phyloP scores from a whole-genome alignment of 768 basidiomycete species.

The Pisolithus orientalis region DNA sequence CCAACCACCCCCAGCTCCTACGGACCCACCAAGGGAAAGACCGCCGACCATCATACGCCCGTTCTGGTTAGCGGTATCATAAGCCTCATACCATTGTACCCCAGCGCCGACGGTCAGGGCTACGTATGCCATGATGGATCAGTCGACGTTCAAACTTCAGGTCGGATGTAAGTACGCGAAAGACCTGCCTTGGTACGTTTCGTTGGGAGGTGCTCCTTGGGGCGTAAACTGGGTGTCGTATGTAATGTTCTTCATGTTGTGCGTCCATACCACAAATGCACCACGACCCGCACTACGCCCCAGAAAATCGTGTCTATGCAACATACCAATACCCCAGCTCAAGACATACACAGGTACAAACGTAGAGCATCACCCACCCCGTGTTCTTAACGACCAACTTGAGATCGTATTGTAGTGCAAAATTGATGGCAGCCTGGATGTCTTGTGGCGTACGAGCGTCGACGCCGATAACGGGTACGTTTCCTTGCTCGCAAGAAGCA shows the following conservation, averaged over 20 bases:
- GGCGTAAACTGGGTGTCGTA: conserved; percentile 28
- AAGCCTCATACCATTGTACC: conserved; percentile 41
- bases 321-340: background rate
- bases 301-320: conserved; percentile 29
- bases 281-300: conserved; percentile 35
- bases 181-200: conserved; percentile 16
- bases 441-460: conserved; percentile 15
- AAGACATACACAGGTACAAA: too few species aligned
- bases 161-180: background rate
- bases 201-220: conserved; percentile 19
- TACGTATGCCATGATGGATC: conserved; percentile 15
- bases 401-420: conserved; percentile 12
- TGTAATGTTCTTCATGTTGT: conserved; percentile 33
- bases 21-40: conserved; percentile 30
- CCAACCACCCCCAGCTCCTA: conserved; percentile 47
- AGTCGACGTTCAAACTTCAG: background rate
- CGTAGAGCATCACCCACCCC: conserved; percentile 6
- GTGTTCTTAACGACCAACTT: conserved; percentile 20
- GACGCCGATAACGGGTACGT: conserved; percentile 16
- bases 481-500: conserved; percentile 15
- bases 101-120: conserved; percentile 33
- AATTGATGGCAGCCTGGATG: conserved; percentile 15
- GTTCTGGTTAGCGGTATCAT: conserved; percentile 31
- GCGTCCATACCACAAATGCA: conserved; percentile 36
- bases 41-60: conserved; percentile 42